Percentiles rank a stretch among this genome's conserved stretches.
phyloP scores from a whole-genome alignment of 257 asterid species.

The Nicotiana attenuata region DNA sequence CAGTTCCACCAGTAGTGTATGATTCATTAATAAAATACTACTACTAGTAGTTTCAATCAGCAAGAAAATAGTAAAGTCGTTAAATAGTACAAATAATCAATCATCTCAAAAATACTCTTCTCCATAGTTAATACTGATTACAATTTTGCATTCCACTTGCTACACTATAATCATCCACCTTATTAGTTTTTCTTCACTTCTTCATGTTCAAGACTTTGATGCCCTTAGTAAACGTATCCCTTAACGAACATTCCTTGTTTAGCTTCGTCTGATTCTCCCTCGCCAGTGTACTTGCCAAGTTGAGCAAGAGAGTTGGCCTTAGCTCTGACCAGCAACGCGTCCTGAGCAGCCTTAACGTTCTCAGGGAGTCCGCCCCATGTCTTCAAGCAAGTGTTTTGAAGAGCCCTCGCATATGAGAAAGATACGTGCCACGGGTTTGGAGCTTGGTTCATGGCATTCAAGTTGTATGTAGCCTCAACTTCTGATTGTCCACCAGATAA shows the following conservation, averaged over 20 bases:
- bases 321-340: conserved; percentile 9
- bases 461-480: conserved; percentile 23
- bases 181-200: background rate
- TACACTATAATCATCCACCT: background rate
- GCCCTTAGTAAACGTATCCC: conserved; percentile 8
- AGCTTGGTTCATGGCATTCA: conserved; percentile 27
- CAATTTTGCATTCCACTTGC: background rate
- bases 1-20: background rate
- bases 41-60: background rate
- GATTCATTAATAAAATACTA: background rate
- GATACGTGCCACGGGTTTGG: conserved; percentile 24
- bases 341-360: conserved; percentile 20
- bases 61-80: background rate
- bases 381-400: conserved; percentile 22
- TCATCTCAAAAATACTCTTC: background rate
- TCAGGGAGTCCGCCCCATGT: conserved; percentile 22
- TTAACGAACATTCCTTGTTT: conserved; percentile 24
- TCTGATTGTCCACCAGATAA: conserved; percentile 28
- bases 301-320: conserved; percentile 27
- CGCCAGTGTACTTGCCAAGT: background rate
- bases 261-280: conserved; percentile 23
- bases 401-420: conserved; percentile 21
- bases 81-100: background rate
- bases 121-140: background rate
- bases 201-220: background rate